These are phyloP conservation scores for Wallacemonas sp. DNA, from an alignment of 208 protist genomes.

Conservation along the genomic window DNA sequence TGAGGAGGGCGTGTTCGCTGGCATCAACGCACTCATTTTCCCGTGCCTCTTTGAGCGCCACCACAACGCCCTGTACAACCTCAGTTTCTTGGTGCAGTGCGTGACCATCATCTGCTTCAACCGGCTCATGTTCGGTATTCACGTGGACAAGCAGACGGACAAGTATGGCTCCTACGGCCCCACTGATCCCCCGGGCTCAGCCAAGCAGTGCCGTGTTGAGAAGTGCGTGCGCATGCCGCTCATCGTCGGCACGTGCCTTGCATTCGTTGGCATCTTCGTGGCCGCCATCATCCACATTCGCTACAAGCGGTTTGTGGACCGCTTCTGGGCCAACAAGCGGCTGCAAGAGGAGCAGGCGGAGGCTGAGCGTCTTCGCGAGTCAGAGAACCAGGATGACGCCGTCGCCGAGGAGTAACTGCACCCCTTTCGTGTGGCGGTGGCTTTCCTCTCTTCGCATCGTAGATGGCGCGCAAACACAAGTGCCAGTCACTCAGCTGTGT, in stretches of 20 bases:
- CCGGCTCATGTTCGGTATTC: constrained; percentile 50
- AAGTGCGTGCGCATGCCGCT: constrained; percentile 43
- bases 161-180: constrained; percentile 17
- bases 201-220: constrained; percentile 26
- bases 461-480: no score
- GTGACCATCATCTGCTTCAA: constrained; percentile 56
- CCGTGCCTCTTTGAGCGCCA: constrained; percentile 41
- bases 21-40: constrained; percentile 46
- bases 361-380: background rate
- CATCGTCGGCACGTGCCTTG: constrained; percentile 39
- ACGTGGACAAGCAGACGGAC: constrained; percentile 39
- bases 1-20: constrained; percentile 41
- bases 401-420: no score
- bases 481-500: background rate
- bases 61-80: constrained; percentile 50
- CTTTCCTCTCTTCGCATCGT: no score
- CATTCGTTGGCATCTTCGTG: constrained; percentile 28
- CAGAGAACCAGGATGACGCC: no score
- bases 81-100: constrained; percentile 35
- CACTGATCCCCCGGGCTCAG: background rate
- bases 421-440: no score
- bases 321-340: background rate
- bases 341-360: background rate
- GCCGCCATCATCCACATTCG: constrained; percentile 37
- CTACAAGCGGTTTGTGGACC: constrained; percentile 40